Conservation (phyloP, 257 asterid genomes). For the Ehretia macrophylla region DNA sequence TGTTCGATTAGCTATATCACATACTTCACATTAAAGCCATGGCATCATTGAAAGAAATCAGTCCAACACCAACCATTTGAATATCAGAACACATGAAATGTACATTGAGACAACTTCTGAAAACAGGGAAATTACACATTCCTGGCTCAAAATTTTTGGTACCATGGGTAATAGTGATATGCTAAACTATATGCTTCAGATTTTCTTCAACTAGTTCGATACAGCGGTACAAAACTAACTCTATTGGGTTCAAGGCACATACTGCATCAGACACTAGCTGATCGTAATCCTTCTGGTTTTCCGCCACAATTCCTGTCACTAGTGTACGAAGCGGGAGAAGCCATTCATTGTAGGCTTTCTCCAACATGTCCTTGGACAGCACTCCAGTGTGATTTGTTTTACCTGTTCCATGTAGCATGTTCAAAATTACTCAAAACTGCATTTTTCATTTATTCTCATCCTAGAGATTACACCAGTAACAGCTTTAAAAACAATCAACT, state of each 20-base stretch:
- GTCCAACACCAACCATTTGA: no score
- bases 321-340: constrained; percentile 75
- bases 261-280: constrained; percentile 22
- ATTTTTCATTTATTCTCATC: no score
- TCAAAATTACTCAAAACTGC: not conserved
- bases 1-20: no score
- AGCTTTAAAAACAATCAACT: no score
- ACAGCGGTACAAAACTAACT: constrained; percentile 71
- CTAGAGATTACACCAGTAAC: no score
- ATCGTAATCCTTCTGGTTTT: constrained; percentile 27
- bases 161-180: not conserved
- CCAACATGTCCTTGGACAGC: constrained; percentile 44
- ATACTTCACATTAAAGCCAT: no score
- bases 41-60: no score
- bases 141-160: no score
- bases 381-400: constrained; percentile 60
- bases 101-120: no score
- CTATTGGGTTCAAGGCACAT: constrained; percentile 70
- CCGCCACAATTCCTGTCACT: constrained; percentile 41
- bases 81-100: no score
- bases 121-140: no score
- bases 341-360: constrained; percentile 62
- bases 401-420: constrained; percentile 40
- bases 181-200: constrained; percentile 24
- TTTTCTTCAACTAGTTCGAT: constrained; percentile 71